A percentile compares a stretch with the other conserved stretches of the same genome.
Conservation (phyloP, 2,329 filamentous ascomycete species). For the Botrytis deweyae region DNA sequence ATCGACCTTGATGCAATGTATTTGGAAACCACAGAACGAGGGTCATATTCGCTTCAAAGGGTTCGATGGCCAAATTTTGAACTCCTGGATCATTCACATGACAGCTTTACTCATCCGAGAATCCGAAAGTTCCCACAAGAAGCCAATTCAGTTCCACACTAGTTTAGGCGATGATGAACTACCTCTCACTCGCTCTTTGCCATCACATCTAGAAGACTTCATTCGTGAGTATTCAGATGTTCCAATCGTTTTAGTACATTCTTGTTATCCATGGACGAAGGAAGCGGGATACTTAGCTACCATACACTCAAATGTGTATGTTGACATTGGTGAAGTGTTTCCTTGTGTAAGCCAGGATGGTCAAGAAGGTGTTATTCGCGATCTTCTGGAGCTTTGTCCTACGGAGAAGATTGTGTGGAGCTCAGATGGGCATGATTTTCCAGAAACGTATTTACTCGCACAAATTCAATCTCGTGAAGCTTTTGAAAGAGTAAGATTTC, state of each 20-base stretch:
- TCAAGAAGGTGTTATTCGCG: slow-evolving; percentile 67
- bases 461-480: slow-evolving; percentile 70
- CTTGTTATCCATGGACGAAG: slow-evolving; percentile 76
- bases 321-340: slow-evolving; percentile 82
- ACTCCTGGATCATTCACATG: slow-evolving; percentile 66
- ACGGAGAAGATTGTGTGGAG: slow-evolving; percentile 76
- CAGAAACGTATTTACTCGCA: slow-evolving; percentile 74
- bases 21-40: slow-evolving; percentile 29
- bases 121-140: slow-evolving; percentile 49
- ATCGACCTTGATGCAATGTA: slow-evolving; percentile 34
- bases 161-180: slow-evolving; percentile 81
- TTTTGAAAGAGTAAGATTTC: slow-evolving; percentile 58
- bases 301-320: slow-evolving; percentile 76
- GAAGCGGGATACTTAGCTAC: slow-evolving; percentile 77
- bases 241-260: slow-evolving; percentile 75
- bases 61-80: slow-evolving; percentile 63
- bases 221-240: slow-evolving; percentile 68
- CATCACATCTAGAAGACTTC: slow-evolving; percentile 71
- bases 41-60: slow-evolving; percentile 46
- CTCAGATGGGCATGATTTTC: slow-evolving; percentile 76
- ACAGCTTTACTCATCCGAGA: slow-evolving; percentile 58
- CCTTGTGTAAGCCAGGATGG: slow-evolving; percentile 75
- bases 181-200: slow-evolving; percentile 66
- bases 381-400: slow-evolving; percentile 74
- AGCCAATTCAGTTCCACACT: slow-evolving; percentile 82